phyloP scores from a whole-genome alignment of 2,329 filamentous ascomycete genomes.

The Colletotrichum kahawae region DNA sequence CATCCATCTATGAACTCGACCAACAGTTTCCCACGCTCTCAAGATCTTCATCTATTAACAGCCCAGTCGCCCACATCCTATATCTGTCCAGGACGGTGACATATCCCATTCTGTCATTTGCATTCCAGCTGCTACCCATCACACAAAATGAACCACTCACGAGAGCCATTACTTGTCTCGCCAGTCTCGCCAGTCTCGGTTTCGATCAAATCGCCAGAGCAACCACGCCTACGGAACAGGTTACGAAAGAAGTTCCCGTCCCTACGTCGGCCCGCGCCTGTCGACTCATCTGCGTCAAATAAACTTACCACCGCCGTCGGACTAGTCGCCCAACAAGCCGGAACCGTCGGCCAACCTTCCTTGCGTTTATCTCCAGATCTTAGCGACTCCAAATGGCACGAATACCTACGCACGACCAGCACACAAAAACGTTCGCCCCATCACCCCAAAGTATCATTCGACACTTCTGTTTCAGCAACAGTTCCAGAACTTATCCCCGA shows the following conservation, averaged over 20 bases:
- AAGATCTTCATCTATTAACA: not conserved
- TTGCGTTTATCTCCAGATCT: constrained; percentile 34
- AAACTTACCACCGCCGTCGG: constrained; percentile 6
- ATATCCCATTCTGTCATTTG: not conserved
- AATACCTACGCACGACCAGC: constrained; percentile 32
- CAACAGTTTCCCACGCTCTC: not conserved
- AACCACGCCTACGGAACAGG: constrained; percentile 26
- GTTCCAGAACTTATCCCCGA: constrained; percentile 33
- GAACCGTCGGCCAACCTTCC: constrained; percentile 12
- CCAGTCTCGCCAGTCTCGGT: constrained; percentile 9
- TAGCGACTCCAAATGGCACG: constrained; percentile 37
- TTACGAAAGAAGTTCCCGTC: constrained; percentile 33
- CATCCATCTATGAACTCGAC: not conserved
- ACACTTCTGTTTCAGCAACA: constrained; percentile 21
- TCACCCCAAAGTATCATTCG: constrained; percentile 24
- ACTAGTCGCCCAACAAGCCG: constrained; percentile 18
- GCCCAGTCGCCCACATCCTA: not conserved
- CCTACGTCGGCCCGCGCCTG: constrained; percentile 28
- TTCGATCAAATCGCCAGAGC: constrained; percentile 19
- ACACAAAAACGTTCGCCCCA: constrained; percentile 22
- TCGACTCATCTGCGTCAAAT: constrained; percentile 28
- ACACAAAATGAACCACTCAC: constrained; percentile 25
- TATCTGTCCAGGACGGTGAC: not conserved
- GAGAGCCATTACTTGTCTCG: constrained; percentile 26
- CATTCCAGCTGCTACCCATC: not conserved